These are phyloP conservation scores for Ocimum tenuiflorum DNA, from an alignment of 257 asterid species.

Conservation along the genomic window DNA sequence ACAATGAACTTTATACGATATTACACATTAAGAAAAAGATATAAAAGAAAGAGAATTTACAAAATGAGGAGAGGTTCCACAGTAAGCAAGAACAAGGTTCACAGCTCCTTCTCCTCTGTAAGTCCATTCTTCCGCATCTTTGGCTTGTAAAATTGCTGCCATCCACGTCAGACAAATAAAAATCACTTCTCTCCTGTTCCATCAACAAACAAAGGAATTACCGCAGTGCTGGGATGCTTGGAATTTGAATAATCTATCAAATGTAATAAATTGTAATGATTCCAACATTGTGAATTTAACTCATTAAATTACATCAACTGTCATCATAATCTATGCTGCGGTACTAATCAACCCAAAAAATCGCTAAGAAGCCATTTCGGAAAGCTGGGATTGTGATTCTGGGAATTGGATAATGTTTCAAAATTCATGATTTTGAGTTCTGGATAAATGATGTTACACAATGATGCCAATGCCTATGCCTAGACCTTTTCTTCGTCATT, in stretches of 20 bases:
- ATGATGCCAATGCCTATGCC: too few relatives aligned
- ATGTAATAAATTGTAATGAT: too few relatives aligned
- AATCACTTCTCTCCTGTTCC: background rate
- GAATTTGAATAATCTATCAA: background rate
- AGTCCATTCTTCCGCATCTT: slow-evolving; percentile 77
- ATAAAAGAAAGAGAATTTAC: slow-evolving; percentile 27
- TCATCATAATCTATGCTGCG: too few relatives aligned
- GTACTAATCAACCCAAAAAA: too few relatives aligned
- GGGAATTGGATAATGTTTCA: too few relatives aligned
- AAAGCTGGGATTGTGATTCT: too few relatives aligned
- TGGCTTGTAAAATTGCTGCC: slow-evolving; percentile 54
- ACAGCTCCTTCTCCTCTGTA: slow-evolving; percentile 96
- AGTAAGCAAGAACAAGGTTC: slow-evolving; percentile 75
- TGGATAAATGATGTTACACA: too few relatives aligned
- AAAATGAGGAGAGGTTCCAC: slow-evolving; percentile 61
- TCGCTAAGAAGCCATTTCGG: too few relatives aligned
- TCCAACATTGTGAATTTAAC: too few relatives aligned
- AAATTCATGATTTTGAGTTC: too few relatives aligned
- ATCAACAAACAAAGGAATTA: background rate
- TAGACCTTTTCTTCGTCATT: too few relatives aligned
- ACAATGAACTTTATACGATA: background rate
- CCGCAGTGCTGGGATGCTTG: background rate
- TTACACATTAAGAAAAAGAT: background rate
- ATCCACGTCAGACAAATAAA: slow-evolving; percentile 31
- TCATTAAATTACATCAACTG: too few relatives aligned